Percentiles rank a stretch among this genome's conserved stretches.
Evolutionary conservation across 805 yeast species (phyloP).

Genomic region (Teunomyces barrocoloradensis): DNA sequence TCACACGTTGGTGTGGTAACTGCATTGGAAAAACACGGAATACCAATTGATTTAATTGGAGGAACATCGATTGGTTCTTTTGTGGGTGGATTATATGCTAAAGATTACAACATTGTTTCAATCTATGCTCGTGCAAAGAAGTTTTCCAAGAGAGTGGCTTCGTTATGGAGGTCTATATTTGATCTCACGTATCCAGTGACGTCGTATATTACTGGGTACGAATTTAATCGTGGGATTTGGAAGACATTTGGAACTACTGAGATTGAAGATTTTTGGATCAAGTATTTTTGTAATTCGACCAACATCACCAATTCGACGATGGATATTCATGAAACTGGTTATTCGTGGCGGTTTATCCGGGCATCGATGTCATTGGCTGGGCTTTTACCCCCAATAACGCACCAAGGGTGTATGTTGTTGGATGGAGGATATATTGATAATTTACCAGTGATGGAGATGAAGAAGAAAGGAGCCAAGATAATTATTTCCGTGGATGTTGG

Average conservation of each 20-base stretch:
- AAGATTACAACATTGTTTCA: slow-evolving; percentile 87
- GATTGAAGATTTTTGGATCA: slow-evolving; percentile 95
- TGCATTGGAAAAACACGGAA: slow-evolving; percentile 87
- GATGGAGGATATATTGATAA: slow-evolving; percentile 98
- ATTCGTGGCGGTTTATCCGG: slow-evolving; percentile 91
- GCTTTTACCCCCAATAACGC: slow-evolving; percentile 82
- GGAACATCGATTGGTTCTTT: slow-evolving; percentile 97
- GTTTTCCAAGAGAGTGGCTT: slow-evolving; percentile 77
- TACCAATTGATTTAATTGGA: slow-evolving; percentile 91
- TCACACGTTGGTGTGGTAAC: slow-evolving; percentile 89
- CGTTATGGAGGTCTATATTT: slow-evolving; percentile 78
- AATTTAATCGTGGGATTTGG: slow-evolving; percentile 97
- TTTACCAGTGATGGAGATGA: slow-evolving; percentile 90
- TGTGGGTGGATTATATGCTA: slow-evolving; percentile 92
- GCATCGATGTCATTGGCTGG: slow-evolving; percentile 98
- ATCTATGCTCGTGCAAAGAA: slow-evolving; percentile 87
- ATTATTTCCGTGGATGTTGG: slow-evolving; percentile 96
- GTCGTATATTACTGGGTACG: slow-evolving; percentile 95
- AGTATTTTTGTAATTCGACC: slow-evolving; percentile 85
- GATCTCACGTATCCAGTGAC: slow-evolving; percentile 94
- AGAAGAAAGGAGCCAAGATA: slow-evolving; percentile 77
- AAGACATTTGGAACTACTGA: slow-evolving; percentile 88
- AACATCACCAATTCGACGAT: slow-evolving; percentile 91
- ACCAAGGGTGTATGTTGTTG: slow-evolving; percentile 85
- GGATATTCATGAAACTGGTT: slow-evolving; percentile 91